phyloP scores from a whole-genome alignment of 495 filamentous ascomycete genomes.

The Lophium mytilinum region DNA sequence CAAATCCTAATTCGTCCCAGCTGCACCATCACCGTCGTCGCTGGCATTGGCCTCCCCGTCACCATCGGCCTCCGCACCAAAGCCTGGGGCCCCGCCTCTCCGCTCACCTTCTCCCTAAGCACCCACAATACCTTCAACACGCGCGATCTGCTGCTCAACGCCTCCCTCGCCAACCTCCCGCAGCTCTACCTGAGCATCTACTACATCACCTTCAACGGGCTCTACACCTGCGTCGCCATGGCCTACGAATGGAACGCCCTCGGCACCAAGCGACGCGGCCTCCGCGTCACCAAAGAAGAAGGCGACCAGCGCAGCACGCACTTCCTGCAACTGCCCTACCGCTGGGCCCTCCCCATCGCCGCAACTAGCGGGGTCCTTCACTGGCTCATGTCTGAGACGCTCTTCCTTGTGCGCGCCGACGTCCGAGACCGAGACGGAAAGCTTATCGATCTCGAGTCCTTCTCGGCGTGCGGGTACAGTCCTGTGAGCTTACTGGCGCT shows the following conservation, averaged over 20 bases:
- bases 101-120: neutral
- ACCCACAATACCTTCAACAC: neutral
- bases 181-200: conserved; percentile 38
- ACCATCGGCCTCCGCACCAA: neutral
- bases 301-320: conserved; percentile 38
- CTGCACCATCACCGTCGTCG: neutral
- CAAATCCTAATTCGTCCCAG: neutral
- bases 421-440: neutral
- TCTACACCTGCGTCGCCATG: conserved; percentile 33
- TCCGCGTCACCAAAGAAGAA: conserved; percentile 42
- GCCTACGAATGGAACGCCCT: conserved; percentile 29
- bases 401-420: conserved; percentile 31
- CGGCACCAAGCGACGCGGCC: conserved; percentile 26
- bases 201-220: conserved; percentile 39
- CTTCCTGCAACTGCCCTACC: conserved; percentile 41
- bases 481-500: conserved; percentile 29
- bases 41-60: neutral
- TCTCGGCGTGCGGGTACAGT: conserved; percentile 24
- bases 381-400: conserved; percentile 36
- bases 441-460: conserved; percentile 8
- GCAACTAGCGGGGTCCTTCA: conserved; percentile 32
- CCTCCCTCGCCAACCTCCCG: conserved; percentile 37
- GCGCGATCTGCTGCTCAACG: conserved; percentile 6
- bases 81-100: conserved; percentile 3
- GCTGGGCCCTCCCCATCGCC: conserved; percentile 36